These are phyloP conservation scores for Elsinoe necatrix DNA, from an alignment of 2,329 filamentous ascomycete species.

Conservation along the genomic window DNA sequence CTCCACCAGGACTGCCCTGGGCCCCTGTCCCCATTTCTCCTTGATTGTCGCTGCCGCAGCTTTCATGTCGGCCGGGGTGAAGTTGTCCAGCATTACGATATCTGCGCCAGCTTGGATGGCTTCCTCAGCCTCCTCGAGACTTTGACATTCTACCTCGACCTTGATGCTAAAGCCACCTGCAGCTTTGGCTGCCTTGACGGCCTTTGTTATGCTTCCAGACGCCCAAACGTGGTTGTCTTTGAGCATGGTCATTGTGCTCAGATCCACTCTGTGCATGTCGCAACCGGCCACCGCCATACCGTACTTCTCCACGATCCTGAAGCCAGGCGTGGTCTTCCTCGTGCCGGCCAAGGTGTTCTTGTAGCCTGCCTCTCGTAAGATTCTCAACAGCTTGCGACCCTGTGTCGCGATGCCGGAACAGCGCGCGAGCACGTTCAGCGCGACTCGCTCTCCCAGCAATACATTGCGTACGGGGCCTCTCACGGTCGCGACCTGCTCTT, in stretches of 20 bases:
- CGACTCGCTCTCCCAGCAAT: constrained; percentile 86
- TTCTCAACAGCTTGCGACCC: constrained; percentile 34
- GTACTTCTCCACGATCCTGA: constrained; percentile 94
- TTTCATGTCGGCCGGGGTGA: constrained; percentile 69
- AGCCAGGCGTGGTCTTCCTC: constrained; percentile 92
- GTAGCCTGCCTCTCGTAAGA: constrained; percentile 59
- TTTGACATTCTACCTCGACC: constrained; percentile 92
- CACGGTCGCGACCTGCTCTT: constrained; percentile 67
- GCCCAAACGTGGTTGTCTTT: constrained; percentile 99
- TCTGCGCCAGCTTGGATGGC: constrained; percentile 87
- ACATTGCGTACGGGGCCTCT: constrained; percentile 73
- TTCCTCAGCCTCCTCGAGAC: constrained; percentile 78
- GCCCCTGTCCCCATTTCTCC: constrained; percentile 62
- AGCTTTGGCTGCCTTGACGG: constrained; percentile 72
- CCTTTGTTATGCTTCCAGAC: constrained; percentile 73
- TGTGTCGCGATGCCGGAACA: constrained; percentile 76
- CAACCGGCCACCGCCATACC: constrained; percentile 92
- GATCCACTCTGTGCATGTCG: constrained; percentile 83
- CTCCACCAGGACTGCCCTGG: constrained; percentile 69
- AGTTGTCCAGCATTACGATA: constrained; percentile 97
- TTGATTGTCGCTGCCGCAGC: constrained; percentile 67
- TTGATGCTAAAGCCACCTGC: constrained; percentile 87
- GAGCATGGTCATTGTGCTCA: constrained; percentile 90
- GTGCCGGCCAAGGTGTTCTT: constrained; percentile 82
- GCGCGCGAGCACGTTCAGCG: constrained; percentile 78